Evolutionary conservation across 139 green algal species (phyloP), one percentile per base, ranked within the genome.

Genomic region (Pseudopediastrum boryanum): DNA sequence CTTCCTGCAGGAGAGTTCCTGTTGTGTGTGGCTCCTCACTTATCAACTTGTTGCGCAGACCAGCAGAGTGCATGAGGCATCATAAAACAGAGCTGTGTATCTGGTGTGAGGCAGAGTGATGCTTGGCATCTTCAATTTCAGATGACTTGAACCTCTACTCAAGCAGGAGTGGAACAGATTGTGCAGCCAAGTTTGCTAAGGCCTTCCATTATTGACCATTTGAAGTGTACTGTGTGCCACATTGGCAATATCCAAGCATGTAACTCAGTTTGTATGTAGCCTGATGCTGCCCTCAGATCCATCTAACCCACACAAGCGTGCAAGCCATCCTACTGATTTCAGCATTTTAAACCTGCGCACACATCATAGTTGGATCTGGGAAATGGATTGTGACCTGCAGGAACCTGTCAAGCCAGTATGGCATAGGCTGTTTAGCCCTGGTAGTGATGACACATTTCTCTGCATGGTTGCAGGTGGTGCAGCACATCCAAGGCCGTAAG

Each of bases 401-500:
- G 9, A n/a, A 71, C 27, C 35, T 44, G 33, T 38, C 21, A 61
- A n/a, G 29, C 31, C 9, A 58, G 61, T 31, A 19, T 31, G 19
- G 43, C 48, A 48, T 35, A 41, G 31, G 59, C 33, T 31, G 33
- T 43, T 42, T 38, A 51, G 13, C 36, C 43, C 48, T 48, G 23
- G 19, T 6, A 43, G 23, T 19, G 44, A 21, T 3, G 67, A 31
- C 27, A 8, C 51, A 51, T 25, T 46, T 2, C 39, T 44, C 21
- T 16, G 35, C 10, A 6, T 72, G 41, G 36, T 51, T 70, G 75
- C 80, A 84, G 70, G 52, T 84, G 16, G 66, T 90, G 54, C 79
- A 86, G 66, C 33, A 48, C 50, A 73, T 94, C 5, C 81, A 76
- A 2, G 86, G 87, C 23, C 54, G 78, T 2, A 4, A 33, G 12